These are phyloP conservation scores for Gossypium lobatum DNA, from an alignment of 441 rosid genomes.

Conservation along the genomic window DNA sequence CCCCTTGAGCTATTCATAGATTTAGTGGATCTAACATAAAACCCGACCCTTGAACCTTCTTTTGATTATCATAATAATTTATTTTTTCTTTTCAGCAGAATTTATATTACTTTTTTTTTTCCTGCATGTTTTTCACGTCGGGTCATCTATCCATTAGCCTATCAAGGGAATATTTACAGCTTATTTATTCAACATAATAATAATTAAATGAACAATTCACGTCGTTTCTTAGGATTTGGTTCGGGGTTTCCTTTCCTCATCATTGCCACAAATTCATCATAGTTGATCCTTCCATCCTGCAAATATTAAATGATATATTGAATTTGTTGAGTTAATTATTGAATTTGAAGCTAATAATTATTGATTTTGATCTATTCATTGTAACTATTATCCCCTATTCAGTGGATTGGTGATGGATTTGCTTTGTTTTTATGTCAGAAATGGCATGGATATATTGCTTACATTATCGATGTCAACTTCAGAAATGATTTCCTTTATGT, in stretches of 20 bases:
- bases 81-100: not conserved
- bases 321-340: too few species aligned
- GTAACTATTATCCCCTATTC: not conserved
- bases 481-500: slow-evolving; percentile 68
- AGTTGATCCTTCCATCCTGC: slow-evolving; percentile 81
- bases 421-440: not conserved
- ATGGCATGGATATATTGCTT: slow-evolving; percentile 18
- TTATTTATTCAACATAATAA: not conserved
- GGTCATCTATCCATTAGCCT: not conserved
- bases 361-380: too few species aligned
- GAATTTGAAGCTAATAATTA: too few species aligned
- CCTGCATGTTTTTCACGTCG: not conserved
- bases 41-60: not conserved
- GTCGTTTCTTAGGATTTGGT: slow-evolving; percentile 56
- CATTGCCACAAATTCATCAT: slow-evolving; percentile 79
- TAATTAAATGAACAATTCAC: slow-evolving; percentile 19
- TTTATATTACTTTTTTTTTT: not conserved
- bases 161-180: slow-evolving; percentile 13
- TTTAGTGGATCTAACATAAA: not conserved
- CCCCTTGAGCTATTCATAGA: not conserved
- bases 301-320: not conserved
- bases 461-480: slow-evolving; percentile 68
- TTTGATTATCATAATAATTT: not conserved
- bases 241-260: slow-evolving; percentile 87
- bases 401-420: not conserved